Evolutionary conservation across 768 basidiomycete genomes (phyloP).

Genomic region (Pulveroboletus ravenelii): DNA sequence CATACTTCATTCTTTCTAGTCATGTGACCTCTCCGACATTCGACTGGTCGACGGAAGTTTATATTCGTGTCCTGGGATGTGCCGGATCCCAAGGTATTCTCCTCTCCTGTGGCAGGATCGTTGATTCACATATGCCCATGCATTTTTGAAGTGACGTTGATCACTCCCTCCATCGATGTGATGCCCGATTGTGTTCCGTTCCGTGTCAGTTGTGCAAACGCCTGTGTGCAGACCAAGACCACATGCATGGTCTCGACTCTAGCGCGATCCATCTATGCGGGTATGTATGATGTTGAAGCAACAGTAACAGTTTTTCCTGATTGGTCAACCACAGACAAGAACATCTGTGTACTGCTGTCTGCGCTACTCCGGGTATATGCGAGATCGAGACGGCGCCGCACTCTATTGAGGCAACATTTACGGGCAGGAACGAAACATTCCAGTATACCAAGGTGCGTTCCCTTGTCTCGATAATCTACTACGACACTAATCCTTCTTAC

Average conservation of each 20-base stretch:
- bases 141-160: conserved; percentile 36
- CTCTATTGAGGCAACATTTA: conserved; percentile 58
- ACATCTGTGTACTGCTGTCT: conserved; percentile 43
- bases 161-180: conserved; percentile 48
- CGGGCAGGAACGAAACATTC: conserved; percentile 55
- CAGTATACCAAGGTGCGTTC: conserved; percentile 55
- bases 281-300: conserved; percentile 25
- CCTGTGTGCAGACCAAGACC: conserved; percentile 43
- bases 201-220: conserved; percentile 53
- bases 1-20: conserved; percentile 25
- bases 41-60: conserved; percentile 24
- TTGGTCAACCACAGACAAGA: conserved; percentile 37
- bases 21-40: conserved; percentile 37
- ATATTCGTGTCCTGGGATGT: conserved; percentile 41
- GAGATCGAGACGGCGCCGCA: conserved; percentile 56
- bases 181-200: conserved; percentile 49
- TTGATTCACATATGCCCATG: neutral
- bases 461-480: neutral
- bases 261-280: conserved; percentile 52
- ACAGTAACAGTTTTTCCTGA: neutral
- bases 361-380: conserved; percentile 41
- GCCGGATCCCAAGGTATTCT: conserved; percentile 39
- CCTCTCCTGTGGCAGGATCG: neutral
- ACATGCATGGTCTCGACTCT: conserved; percentile 47
- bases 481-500: neutral